Evolutionary conservation across 2,329 filamentous ascomycete genomes (phyloP).

Genomic region (Nigrospora osmanthi): DNA sequence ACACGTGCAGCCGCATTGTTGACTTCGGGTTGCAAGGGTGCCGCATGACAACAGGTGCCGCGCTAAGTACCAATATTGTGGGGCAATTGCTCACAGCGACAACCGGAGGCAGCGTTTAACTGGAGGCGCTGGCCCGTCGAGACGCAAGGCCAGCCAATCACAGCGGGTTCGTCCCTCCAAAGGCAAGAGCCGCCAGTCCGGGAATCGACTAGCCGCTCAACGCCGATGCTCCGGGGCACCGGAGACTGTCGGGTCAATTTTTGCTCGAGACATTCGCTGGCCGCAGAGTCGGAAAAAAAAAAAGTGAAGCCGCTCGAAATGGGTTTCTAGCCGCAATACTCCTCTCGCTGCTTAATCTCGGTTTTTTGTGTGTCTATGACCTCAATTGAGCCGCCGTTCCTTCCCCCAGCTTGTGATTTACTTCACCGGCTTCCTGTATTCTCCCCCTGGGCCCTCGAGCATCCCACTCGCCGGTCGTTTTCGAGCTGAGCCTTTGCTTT

Average conservation of each 20-base stretch:
- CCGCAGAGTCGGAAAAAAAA: constrained; percentile 7
- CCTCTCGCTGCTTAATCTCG: constrained; percentile 3
- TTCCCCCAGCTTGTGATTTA: constrained; percentile 7
- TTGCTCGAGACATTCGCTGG: neutral
- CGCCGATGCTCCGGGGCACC: constrained; percentile 17
- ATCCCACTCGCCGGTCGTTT: constrained; percentile 9
- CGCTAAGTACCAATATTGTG: too few species aligned
- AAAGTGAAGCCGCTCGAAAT: constrained; percentile 6
- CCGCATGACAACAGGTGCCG: too few species aligned
- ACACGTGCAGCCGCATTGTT: too few species aligned
- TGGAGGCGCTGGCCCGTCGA: too few species aligned
- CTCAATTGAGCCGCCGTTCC: constrained; percentile 16
- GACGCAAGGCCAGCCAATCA: too few species aligned
- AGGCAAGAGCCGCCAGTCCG: too few species aligned
- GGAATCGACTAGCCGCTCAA: constrained; percentile 5
- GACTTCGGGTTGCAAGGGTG: too few species aligned
- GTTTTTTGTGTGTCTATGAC: constrained; percentile 2
- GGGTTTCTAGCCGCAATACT: neutral
- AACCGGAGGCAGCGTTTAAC: too few species aligned
- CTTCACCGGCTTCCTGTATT: neutral
- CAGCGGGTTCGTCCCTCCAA: too few species aligned
- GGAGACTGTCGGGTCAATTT: constrained; percentile 18
- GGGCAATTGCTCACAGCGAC: too few species aligned
- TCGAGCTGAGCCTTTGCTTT: constrained; percentile 4
- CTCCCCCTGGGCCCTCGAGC: neutral